Percentiles rank a stretch among this genome's conserved stretches.
Conservation (phyloP, 805 yeast genomes). For the Pichia thaimueangensis region DNA sequence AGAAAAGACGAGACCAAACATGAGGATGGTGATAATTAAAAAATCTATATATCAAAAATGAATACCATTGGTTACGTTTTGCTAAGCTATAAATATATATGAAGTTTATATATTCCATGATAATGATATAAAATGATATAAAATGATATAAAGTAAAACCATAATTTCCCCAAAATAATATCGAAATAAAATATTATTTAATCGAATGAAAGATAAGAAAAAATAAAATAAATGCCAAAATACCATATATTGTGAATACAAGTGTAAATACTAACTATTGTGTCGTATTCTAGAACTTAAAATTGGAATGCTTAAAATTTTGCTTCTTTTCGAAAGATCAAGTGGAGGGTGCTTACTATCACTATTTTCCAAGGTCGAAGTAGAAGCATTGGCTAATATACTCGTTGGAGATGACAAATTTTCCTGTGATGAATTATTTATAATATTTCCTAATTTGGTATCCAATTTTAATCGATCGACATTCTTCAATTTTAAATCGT, state of each 20-base stretch:
- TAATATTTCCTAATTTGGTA: slow-evolving; percentile 21
- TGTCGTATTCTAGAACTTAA: slow-evolving; percentile 23
- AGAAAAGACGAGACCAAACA: not conserved
- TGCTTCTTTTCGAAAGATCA: slow-evolving; percentile 8
- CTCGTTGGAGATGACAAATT: slow-evolving; percentile 11
- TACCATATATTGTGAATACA: no score
- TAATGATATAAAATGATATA: no score
- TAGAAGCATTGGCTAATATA: not conserved
- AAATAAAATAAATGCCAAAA: no score
- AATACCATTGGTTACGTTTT: no score
- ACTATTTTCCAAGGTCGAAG: not conserved
- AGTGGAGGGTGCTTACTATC: not conserved
- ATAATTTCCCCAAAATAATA: no score
- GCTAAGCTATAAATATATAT: no score
- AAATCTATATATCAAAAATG: not conserved
- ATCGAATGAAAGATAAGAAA: no score
- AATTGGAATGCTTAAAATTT: slow-evolving; percentile 28
- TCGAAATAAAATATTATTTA: no score
- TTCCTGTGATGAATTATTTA: slow-evolving; percentile 22
- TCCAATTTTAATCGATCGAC: slow-evolving; percentile 27
- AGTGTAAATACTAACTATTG: slow-evolving; percentile 8
- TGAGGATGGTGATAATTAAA: not conserved
- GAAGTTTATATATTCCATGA: no score
- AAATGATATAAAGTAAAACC: no score
- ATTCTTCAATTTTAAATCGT: slow-evolving; percentile 24